Evolutionary conservation across 2,329 filamentous ascomycete genomes (phyloP), one percentile per base, ranked within the genome.

Genomic region (Tothia fuscella): DNA sequence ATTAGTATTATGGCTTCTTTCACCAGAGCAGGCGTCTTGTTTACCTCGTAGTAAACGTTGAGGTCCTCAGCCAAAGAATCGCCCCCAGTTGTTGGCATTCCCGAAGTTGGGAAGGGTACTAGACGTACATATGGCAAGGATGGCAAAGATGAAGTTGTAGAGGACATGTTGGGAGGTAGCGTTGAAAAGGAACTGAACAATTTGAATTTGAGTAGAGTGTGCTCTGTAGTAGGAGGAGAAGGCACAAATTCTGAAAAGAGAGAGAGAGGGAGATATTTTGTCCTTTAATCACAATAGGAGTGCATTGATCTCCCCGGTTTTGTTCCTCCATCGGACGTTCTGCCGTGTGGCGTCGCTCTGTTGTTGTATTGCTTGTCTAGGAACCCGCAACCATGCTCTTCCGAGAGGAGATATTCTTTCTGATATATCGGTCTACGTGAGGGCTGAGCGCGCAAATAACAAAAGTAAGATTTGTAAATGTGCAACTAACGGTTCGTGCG

Each of bases 11-110:
- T 29, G 26, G 26, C 26, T 29, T 29, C 26, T 29, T 29, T 29
- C 26, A 29, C 26, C 26, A 29, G 26, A 29, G 26, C n/a, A 29
- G 26, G 26, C 26, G 26, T 29, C 26, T 29, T 29, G 26, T 29
- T 50, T 66, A 83, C 80, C 59, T 85, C 74, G 65, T 93, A 94
- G 63, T 76, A 91, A 52, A 88, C 66, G 62, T 94, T 93, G 50
- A 93, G 71, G 61, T 94, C 75, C 49, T 82, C 65, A 1, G 65
- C 65, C 46, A 78, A 62, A 20, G 81, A 70, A 64, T 78, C 64
- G 65, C 82, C 82, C 48, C 83, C 82, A 5, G 72, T 76, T 17
- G 66, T 59, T 28, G 64, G 64, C n/a, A 78, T 77, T 54, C 73
- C 74, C 64, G 84, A 84, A 13, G 17, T 45, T 7, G 26, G 40